Evolutionary conservation across 257 asterid species (phyloP), one percentile per base, ranked within the genome.

Genomic region (Nicotiana tomentosiformis): DNA sequence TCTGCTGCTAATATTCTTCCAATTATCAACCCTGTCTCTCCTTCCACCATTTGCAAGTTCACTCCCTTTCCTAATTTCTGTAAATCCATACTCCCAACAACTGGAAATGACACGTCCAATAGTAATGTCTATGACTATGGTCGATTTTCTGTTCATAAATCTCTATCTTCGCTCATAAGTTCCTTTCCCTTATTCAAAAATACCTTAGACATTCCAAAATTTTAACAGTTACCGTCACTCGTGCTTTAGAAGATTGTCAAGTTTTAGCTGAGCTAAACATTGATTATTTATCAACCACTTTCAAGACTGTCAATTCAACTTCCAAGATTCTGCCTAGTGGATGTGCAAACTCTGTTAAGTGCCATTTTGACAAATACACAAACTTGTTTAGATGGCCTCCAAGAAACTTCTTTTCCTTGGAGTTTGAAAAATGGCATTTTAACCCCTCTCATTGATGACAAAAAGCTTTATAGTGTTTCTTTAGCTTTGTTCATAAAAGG

Each of bases 341-440:
- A 84, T 33, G 57, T 26, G 2, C 32, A 77, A 66, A 72, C 89
- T 17, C 3, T 66, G 35, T 79, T 84, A n/a, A 88, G 90, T 78
- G 84, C 90, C 26, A 82, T 83, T 16, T 69, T 84, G 23, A 86
- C 89, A n/a, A 76, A 82, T 65, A 66, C 51, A n/a, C 81, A 86
- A 26, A 86, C 90, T 3, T 88, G 90, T 69, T 20, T 82, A 18
- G 89, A 80, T 39, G 86, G 84, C 23, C 77, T 88, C 16, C 64
- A 55, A n/a, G 61, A 67, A 26, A 43, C 51, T 51, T 1, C 76
- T 30, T 79, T 87, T 10, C 61, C 86, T 5, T 33, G 83, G 10
- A 23, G 55, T 30, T 39, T 83, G 18, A 77, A 77, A n/a, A 39
- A 57, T 11, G 82, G 76, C 3, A 61, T 86, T 14, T 77, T 81